These are phyloP conservation scores for Phyllosticta citriasiana DNA, from an alignment of 2,329 filamentous ascomycete species.

Conservation along the genomic window DNA sequence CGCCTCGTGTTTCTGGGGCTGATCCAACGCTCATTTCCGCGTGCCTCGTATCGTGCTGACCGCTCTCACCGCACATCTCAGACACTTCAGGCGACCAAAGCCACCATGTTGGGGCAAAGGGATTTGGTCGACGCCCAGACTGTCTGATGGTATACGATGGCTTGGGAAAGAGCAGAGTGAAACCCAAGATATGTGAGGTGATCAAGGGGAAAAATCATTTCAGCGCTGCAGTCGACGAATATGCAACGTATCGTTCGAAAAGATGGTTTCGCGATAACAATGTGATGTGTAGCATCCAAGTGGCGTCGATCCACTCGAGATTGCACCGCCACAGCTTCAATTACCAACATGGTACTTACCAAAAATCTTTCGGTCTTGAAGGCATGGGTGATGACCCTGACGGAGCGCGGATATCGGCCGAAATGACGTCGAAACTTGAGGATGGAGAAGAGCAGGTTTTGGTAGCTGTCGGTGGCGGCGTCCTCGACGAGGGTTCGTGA, in stretches of 20 bases:
- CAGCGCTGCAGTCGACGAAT: background rate
- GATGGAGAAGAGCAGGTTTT: slow-evolving; percentile 73
- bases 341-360: background rate
- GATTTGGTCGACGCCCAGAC: background rate
- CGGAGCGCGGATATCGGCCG: slow-evolving; percentile 30
- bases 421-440: slow-evolving; percentile 38
- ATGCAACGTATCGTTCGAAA: background rate
- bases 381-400: slow-evolving; percentile 38
- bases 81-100: background rate
- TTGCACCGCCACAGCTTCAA: background rate
- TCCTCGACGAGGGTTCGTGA: slow-evolving; percentile 52
- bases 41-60: background rate
- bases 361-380: slow-evolving; percentile 36
- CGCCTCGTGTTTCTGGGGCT: background rate
- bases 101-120: background rate
- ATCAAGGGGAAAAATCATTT: background rate
- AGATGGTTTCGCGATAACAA: background rate
- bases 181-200: background rate
- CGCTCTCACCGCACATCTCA: background rate
- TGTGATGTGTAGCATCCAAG: background rate
- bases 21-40: background rate
- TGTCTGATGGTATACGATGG: background rate
- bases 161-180: background rate
- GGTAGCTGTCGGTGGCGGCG: slow-evolving; percentile 71
- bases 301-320: background rate